Base-by-base conservation (phyloP, 257 asterid species). In the Penstemon eatonii region DNA sequence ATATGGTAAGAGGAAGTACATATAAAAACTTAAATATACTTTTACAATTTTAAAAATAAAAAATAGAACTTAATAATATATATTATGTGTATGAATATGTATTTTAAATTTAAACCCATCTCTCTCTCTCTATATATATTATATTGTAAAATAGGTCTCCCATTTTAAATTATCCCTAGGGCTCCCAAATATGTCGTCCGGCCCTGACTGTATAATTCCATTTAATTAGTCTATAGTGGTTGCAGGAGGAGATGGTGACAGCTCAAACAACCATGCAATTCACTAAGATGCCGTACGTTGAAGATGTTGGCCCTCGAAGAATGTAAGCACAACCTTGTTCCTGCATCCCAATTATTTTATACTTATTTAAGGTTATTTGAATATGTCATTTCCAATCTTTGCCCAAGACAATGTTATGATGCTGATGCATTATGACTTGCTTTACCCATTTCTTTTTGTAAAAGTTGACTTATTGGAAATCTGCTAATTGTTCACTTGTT, bases 221-320 rank as follows among this genome's bases (percentile, higher is more conserved):
- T 55, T 49, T 25, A n/a, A 53, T 44, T 65, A 15, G 8, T 62
- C 63, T 25, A 5, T 46, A 73, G 61, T 53, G 63, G 66, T 70
- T 60, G 4, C 51, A 63, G 80, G 49, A 12, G 59, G 69, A 75
- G 81, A 90, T 84, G 96, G 78, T 36, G 75, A 81, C 39, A 71
- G 69, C 68, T 66, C 74, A 66, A 60, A 73, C 62, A 5, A 60
- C 82, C 3, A 8, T 85, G 11, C 89, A 74, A 12, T 89, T 77
- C 80, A 90, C 95, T 13, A 93, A 93, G 80, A 72, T 81, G 62
- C 95, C 85, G 4, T 93, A 83, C 71, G 59, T 90, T 42, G 97
- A 92, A 82, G 95, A 90, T 49, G 91, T 88, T 36, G 98, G 97
- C 19, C 95, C 96, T 45, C 87, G 90, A n/a, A 85, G 63, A 79